Conservation (phyloP, 2,329 filamentous ascomycete genomes). For the Fusarium armeniacum region DNA sequence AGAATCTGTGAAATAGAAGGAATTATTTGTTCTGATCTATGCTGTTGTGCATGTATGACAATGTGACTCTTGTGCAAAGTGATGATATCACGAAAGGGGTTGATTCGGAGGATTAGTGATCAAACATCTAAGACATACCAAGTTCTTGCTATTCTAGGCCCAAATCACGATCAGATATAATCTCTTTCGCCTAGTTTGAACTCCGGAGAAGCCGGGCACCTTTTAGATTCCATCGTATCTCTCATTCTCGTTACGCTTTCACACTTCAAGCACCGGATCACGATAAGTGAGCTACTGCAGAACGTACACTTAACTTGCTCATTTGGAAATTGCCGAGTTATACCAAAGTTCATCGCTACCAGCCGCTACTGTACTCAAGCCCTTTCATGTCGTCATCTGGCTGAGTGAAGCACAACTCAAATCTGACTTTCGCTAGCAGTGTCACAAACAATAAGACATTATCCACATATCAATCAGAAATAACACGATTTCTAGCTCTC, state of each 20-base stretch:
- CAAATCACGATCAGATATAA: not conserved
- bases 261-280: no score
- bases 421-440: conserved; percentile 9
- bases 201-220: not conserved
- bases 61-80: not conserved
- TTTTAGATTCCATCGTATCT: not conserved
- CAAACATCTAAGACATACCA: not conserved
- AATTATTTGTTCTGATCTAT: conserved; percentile 13
- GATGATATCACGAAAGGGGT: not conserved
- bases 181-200: not conserved
- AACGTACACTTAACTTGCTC: not conserved
- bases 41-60: not conserved
- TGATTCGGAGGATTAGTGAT: not conserved
- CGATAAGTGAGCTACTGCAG: not conserved
- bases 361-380: not conserved
- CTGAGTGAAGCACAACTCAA: not conserved
- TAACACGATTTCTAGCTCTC: not conserved
- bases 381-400: not conserved
- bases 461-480: not conserved
- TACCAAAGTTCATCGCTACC: not conserved
- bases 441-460: not conserved
- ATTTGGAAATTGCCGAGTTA: no score
- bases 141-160: not conserved
- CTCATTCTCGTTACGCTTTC: not conserved
- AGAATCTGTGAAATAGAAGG: conserved; percentile 28